Base-by-base conservation (phyloP, 2,329 filamentous ascomycete species). In the Exophiala phaeomuriformis region DNA sequence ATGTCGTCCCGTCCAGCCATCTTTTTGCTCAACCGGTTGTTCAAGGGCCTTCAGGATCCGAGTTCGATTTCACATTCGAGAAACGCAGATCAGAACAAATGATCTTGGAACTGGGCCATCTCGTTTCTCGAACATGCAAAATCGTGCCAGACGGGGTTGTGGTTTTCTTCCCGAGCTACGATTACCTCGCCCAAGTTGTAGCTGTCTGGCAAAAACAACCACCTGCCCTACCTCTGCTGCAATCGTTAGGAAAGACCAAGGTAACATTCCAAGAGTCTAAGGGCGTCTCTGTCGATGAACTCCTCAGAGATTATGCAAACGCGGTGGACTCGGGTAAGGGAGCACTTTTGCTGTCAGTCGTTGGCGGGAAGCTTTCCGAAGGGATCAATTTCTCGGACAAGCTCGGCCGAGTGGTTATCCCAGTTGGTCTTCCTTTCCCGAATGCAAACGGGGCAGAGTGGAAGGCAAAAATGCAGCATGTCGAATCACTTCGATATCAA, bases 341-440 rank as follows among this genome's bases (percentile, higher is more conserved):
- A 0, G 91, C 87, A 0, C 72, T 97, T 0, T 78, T 98, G 0
- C 79, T 98, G 29, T 90, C 89, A 50, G 90, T 98, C 2, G 85
- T 98, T 2, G 91, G 91, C 51, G 93, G 93, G 9, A 95, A 91
- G 62, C 85, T 98, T 72, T 95, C 88, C 53, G 93, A 98, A 71
- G 93, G 93, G 60, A 98, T 98, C 73, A 98, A 98, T 71, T 98
- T 98, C 72, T 91, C 88, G 0, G 90, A 98, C 71, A 77, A 79
- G 2, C 81, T 98, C 0, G 93, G 93, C 1, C 84, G 93, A 29
- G 91, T 88, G 50, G 90, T 98, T 5, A 75, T 95, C 9, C 86
- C 97, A n/a, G 81, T 97, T 9, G 93, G 93, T 0, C 74, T 98
- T 3, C 93, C 93, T 0, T 98, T 94, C 63, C 90, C 93, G 0